Conservation (phyloP, 345 rosid species). For the Trapa bicornis region DNA sequence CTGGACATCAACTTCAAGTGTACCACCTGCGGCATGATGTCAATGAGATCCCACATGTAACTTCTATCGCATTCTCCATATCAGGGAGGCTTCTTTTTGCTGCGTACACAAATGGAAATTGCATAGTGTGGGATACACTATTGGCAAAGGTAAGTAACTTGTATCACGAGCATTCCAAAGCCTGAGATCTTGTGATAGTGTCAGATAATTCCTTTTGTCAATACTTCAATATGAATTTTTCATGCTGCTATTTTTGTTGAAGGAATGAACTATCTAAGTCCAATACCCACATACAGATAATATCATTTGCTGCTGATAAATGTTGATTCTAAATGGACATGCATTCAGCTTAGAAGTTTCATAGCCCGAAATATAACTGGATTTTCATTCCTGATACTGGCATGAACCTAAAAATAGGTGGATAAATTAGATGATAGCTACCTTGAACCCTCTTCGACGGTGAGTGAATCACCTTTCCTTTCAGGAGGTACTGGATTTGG, state of each 20-base stretch:
- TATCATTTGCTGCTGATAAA: not conserved
- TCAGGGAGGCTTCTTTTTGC: conserved; percentile 95
- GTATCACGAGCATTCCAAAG: not conserved
- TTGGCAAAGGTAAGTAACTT: conserved; percentile 55
- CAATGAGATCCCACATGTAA: conserved; percentile 47
- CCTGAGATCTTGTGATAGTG: not conserved
- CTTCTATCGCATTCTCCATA: conserved; percentile 78
- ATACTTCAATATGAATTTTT: not conserved
- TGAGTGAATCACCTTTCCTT: not conserved
- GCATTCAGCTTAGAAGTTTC: not conserved
- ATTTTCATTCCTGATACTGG: not conserved
- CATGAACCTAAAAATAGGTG: not conserved
- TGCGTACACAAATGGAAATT: conserved; percentile 62
- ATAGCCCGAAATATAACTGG: not conserved
- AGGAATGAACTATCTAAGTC: too few species aligned
- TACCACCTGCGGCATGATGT: conserved; percentile 42
- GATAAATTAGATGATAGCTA: not conserved
- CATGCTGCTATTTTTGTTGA: not conserved
- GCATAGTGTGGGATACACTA: conserved; percentile 90
- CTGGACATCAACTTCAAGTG: conserved; percentile 87
- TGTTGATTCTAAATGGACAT: not conserved
- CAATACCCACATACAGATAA: not conserved
- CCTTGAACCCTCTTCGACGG: not conserved
- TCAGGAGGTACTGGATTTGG: conserved; percentile 78
- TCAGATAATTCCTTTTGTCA: not conserved